These are phyloP conservation scores for Nemania sp. DNA, from an alignment of 2,329 filamentous ascomycete species.

Conservation along the genomic window DNA sequence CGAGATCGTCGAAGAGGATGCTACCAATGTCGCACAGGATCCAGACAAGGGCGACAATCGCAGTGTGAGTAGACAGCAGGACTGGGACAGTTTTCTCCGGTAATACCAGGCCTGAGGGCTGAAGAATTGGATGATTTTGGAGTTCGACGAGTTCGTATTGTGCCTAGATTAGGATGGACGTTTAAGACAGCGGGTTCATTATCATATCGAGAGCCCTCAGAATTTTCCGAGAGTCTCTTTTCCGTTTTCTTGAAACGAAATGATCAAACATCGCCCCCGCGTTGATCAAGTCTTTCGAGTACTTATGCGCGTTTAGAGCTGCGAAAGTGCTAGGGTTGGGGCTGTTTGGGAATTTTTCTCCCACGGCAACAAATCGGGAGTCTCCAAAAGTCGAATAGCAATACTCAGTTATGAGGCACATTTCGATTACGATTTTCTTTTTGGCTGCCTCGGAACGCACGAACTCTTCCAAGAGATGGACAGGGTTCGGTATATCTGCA, in stretches of 20 bases:
- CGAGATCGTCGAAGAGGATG: conserved; percentile 53
- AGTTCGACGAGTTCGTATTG: background rate
- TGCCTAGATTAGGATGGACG: too few relatives aligned
- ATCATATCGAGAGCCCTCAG: too few relatives aligned
- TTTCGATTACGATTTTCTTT: conserved; percentile 8
- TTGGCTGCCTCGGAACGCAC: background rate
- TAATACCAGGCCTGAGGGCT: background rate
- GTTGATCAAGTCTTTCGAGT: background rate
- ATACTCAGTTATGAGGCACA: conserved; percentile 27
- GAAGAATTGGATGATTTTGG: background rate
- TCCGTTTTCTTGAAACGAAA: too few relatives aligned
- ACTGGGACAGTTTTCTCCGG: conserved; percentile 39
- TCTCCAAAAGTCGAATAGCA: conserved; percentile 15
- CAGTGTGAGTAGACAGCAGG: conserved; percentile 28
- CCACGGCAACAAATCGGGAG: conserved; percentile 29
- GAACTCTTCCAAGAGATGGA: too few relatives aligned
- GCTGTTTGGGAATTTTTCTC: conserved; percentile 14
- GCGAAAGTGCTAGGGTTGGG: conserved; percentile 16
- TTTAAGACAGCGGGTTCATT: too few relatives aligned
- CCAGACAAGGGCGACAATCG: conserved; percentile 28
- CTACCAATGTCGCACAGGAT: conserved; percentile 42
- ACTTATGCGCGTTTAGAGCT: background rate
- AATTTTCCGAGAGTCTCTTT: too few relatives aligned
- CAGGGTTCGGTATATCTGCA: too few relatives aligned
- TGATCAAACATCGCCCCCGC: too few relatives aligned